phyloP scores from a whole-genome alignment of 2,329 filamentous ascomycete genomes.

The Rhytidhysteron rufulum region DNA sequence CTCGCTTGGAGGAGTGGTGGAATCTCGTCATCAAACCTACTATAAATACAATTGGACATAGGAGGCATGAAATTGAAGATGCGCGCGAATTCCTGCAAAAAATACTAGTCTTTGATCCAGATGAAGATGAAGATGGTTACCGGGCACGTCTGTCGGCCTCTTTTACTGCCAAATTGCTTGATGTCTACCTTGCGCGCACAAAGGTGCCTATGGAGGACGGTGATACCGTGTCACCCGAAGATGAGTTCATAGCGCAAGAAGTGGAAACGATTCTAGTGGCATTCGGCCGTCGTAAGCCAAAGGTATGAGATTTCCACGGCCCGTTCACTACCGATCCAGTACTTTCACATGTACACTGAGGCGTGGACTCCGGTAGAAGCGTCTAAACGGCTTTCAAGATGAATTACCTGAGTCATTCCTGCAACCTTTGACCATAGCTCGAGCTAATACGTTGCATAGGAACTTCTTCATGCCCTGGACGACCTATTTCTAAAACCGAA shows the following conservation, averaged over 20 bases:
- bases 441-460: conserved; percentile 35
- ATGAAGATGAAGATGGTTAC: conserved; percentile 49
- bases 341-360: no score
- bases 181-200: conserved; percentile 42
- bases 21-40: conserved; percentile 58
- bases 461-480: conserved; percentile 64
- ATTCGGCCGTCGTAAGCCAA: conserved; percentile 66
- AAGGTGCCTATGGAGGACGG: conserved; percentile 34
- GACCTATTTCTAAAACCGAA: conserved; percentile 62
- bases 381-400: no score
- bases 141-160: conserved; percentile 43
- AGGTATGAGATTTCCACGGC: no score
- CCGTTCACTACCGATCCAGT: no score
- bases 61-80: conserved; percentile 62
- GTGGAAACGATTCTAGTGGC: conserved; percentile 51
- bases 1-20: conserved; percentile 69
- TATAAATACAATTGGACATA: conserved; percentile 54
- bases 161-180: conserved; percentile 52
- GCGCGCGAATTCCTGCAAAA: conserved; percentile 62
- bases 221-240: conserved; percentile 38
- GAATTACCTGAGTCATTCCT: no score
- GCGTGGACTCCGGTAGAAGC: no score
- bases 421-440: no score
- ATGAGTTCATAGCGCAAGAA: conserved; percentile 47
- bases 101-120: conserved; percentile 61